Conservation (phyloP, 2,329 filamentous ascomycete species). For the Paracorniculantispora psalliotae region DNA sequence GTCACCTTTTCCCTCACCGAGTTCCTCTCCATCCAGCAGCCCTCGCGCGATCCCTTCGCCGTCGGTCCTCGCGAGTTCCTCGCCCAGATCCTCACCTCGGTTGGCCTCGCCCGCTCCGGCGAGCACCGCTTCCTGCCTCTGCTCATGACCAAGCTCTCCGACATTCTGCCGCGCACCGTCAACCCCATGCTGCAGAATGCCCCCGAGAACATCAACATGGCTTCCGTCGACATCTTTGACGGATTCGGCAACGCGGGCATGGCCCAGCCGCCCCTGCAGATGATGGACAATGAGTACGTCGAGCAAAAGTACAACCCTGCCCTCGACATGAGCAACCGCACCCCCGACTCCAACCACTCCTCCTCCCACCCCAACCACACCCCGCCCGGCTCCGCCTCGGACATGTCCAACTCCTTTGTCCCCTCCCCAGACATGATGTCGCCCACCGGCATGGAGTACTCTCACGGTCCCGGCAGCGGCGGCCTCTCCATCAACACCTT, state of each 20-base stretch:
- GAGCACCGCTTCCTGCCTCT: slow-evolving; percentile 73
- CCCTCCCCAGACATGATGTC: slow-evolving; percentile 52
- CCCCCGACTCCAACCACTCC: slow-evolving; percentile 33
- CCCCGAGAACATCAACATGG: slow-evolving; percentile 49
- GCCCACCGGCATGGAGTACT: slow-evolving; percentile 43
- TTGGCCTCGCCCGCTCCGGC: slow-evolving; percentile 68
- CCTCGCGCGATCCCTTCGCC: slow-evolving; percentile 57
- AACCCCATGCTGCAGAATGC: slow-evolving; percentile 56
- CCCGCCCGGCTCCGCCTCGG: slow-evolving; percentile 23
- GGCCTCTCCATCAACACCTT: slow-evolving; percentile 36
- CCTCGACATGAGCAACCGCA: slow-evolving; percentile 30
- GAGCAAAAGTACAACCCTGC: slow-evolving; percentile 36
- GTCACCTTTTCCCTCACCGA: slow-evolving; percentile 69
- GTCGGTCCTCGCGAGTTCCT: slow-evolving; percentile 69
- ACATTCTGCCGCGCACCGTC: slow-evolving; percentile 59
- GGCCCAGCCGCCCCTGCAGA: slow-evolving; percentile 44
- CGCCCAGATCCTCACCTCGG: slow-evolving; percentile 60
- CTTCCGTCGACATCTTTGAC: slow-evolving; percentile 59
- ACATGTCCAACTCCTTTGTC: slow-evolving; percentile 46
- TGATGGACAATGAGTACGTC: slow-evolving; percentile 44
- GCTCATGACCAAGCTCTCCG: slow-evolving; percentile 69
- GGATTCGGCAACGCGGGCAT: slow-evolving; percentile 61
- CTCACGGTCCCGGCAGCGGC: slow-evolving; percentile 30
- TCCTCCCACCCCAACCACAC: slow-evolving; percentile 27
- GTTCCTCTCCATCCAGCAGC: slow-evolving; percentile 61